A percentile compares a stretch with the other conserved stretches of the same genome.
Evolutionary conservation across 345 rosid genomes (phyloP).

Genomic region (Gossypium rotundifolium): DNA sequence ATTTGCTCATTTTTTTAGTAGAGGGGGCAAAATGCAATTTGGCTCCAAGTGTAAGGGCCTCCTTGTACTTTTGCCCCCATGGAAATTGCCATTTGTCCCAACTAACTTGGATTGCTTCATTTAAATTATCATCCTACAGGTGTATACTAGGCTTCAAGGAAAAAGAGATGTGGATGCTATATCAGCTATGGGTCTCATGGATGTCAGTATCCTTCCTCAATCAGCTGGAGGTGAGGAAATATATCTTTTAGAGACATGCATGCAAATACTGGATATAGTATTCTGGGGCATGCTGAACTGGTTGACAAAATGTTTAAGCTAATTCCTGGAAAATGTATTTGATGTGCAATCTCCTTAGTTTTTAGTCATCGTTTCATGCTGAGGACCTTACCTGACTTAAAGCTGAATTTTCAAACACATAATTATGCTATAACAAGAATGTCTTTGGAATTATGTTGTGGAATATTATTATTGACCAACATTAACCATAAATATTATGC

Average conservation of each 20-base stretch:
- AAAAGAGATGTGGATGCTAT: slow-evolving; percentile 4
- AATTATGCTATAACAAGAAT: background rate
- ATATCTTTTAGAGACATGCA: slow-evolving; percentile 2
- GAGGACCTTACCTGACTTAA: background rate
- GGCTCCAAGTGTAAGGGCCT: too few species aligned
- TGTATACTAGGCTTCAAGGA: slow-evolving; percentile 18
- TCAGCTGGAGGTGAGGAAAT: slow-evolving; percentile 81
- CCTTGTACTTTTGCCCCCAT: too few species aligned
- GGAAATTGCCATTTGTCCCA: background rate
- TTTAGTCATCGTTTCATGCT: background rate
- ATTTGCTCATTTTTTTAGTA: too few species aligned
- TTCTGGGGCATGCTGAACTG: background rate
- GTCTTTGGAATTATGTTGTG: background rate
- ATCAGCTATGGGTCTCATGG: slow-evolving; percentile 14
- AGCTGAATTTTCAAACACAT: background rate
- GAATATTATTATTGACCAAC: background rate
- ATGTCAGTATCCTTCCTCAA: slow-evolving; percentile 88
- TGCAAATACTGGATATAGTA: background rate
- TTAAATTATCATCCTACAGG: slow-evolving; percentile 11
- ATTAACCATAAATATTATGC: background rate
- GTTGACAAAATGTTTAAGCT: background rate
- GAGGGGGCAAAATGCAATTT: too few species aligned
- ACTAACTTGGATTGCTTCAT: slow-evolving; percentile 8
- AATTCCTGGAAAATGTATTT: slow-evolving; percentile 1
- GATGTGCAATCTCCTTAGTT: slow-evolving; percentile 13